Evolutionary conservation across 371 early-diverging fungal species (phyloP).

Genomic region (Apophysomyces variabilis): DNA sequence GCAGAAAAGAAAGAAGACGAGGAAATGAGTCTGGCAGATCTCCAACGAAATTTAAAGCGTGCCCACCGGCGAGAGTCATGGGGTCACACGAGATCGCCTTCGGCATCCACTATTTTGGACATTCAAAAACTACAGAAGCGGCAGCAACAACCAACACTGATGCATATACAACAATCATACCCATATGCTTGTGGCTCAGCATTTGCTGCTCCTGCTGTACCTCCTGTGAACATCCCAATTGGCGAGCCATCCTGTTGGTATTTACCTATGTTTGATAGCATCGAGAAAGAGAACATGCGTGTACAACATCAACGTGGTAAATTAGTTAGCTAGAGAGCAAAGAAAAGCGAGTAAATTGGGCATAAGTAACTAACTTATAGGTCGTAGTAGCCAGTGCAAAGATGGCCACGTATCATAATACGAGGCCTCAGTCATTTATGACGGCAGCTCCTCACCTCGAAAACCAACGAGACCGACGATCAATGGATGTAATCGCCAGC

Average conservation of each 20-base stretch:
- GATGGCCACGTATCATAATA: not conserved
- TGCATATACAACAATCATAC: not conserved
- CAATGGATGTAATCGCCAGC: not conserved
- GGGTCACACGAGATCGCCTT: slow-evolving; percentile 3
- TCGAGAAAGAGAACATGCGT: not conserved
- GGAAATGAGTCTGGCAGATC: slow-evolving; percentile 43
- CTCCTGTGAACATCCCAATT: slow-evolving; percentile 22
- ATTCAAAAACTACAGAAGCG: slow-evolving; percentile 13
- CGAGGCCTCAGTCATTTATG: not conserved
- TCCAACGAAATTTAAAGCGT: slow-evolving; percentile 34
- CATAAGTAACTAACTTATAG: not conserved
- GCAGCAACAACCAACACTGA: slow-evolving; percentile 10
- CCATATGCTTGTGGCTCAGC: not conserved
- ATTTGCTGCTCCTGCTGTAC: slow-evolving; percentile 36
- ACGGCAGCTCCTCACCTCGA: not conserved
- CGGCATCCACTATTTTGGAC: not conserved
- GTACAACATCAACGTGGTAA: not conserved
- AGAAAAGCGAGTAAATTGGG: not conserved
- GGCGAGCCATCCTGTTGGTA: not conserved
- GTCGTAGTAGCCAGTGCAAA: not conserved
- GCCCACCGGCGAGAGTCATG: slow-evolving; percentile 18
- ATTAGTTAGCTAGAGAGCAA: not conserved
- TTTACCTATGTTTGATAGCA: not conserved
- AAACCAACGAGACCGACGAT: not conserved
- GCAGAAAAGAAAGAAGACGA: slow-evolving; percentile 30